Base-by-base conservation (phyloP, 345 rosid species). In the Euphorbia pulcherrima region DNA sequence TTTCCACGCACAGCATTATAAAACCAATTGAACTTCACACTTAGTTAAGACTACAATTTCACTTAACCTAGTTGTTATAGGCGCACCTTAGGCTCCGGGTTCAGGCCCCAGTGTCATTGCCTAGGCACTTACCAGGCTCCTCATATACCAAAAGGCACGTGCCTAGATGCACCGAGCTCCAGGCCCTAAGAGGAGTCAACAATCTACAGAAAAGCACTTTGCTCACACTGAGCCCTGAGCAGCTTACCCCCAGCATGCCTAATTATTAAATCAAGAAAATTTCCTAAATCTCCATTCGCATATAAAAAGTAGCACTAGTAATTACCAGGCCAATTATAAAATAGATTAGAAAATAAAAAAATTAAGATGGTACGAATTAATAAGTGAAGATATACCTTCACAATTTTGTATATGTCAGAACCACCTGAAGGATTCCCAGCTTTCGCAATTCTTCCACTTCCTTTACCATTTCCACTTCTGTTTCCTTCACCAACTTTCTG, bases 391-490 rank as follows among this genome's bases (percentile, higher is more conserved):
- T 33, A 52, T 6, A 72, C 99, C 97, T 91, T 91, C n/a, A 94
- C 97, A 46, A 94, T 89, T 87, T 87, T 94, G 88, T 85, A 89
- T 62, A 88, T 91, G 80, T 90, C 96, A 60, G 97, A 90, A 73
- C 79, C 92, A 57, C 96, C 92, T 1, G 94, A 78, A 63, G 86
- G 81, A 68, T 84, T 87, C 27, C 92, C 92, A 37, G 83, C 82
- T 87, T 84, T 91, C 39, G 89, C 87, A 82, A 72, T 82, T 77
- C 93, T 86, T 61, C 97, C 96, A 73, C 93, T 77, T n/a, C 82
- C 83, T 79, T 84, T 90, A 18, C 95, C 91, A 73, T 83, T 88
- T 35, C 85, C 64, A 62, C 76, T 79, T 80, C 79, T 87, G 70
- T 69, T 84, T 48, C 85, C 78, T 5, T 83, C 93, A 70, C 72